A percentile compares a stretch with the other conserved stretches of the same genome.
phyloP scores from a whole-genome alignment of 2,329 filamentous ascomycete genomes.

The Exophiala sp. region DNA sequence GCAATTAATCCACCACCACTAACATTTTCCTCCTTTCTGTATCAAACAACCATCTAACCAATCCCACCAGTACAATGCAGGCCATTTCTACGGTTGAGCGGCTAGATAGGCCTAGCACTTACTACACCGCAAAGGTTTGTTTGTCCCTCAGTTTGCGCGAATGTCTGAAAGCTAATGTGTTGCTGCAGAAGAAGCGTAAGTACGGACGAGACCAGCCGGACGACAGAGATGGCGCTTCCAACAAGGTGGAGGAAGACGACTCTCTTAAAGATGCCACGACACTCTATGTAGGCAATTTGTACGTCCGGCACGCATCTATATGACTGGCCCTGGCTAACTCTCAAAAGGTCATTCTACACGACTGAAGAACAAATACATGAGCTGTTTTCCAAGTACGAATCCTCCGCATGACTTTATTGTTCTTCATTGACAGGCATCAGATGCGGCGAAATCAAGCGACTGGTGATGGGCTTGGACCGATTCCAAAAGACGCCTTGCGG shows the following conservation, averaged over 20 bases:
- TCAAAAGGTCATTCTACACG: constrained; percentile 80
- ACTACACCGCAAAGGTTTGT: constrained; percentile 74
- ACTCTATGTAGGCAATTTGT: constrained; percentile 96
- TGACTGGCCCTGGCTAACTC: constrained; percentile 9
- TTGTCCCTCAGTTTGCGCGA: not conserved
- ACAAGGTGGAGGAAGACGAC: constrained; percentile 59
- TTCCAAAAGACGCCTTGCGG: constrained; percentile 97
- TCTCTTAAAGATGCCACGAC: constrained; percentile 83
- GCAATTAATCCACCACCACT: not conserved
- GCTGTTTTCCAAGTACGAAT: constrained; percentile 71
- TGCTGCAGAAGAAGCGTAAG: constrained; percentile 62
- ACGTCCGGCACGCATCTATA: constrained; percentile 34
- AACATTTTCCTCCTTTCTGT: constrained; percentile 6
- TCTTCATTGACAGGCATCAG: constrained; percentile 32
- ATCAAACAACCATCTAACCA: not conserved
- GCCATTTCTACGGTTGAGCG: constrained; percentile 74
- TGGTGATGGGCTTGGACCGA: constrained; percentile 95
- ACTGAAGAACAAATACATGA: constrained; percentile 99
- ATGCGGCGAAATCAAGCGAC: constrained; percentile 92
- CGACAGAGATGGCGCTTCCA: constrained; percentile 48
- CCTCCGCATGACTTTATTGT: not conserved
- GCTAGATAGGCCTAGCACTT: constrained; percentile 89
- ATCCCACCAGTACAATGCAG: constrained; percentile 2
- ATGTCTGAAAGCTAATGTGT: constrained; percentile 8
- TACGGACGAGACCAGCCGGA: constrained; percentile 53